Evolutionary conservation across 345 rosid species (phyloP), one percentile per base, ranked within the genome.

Genomic region (Carallia brachiata): DNA sequence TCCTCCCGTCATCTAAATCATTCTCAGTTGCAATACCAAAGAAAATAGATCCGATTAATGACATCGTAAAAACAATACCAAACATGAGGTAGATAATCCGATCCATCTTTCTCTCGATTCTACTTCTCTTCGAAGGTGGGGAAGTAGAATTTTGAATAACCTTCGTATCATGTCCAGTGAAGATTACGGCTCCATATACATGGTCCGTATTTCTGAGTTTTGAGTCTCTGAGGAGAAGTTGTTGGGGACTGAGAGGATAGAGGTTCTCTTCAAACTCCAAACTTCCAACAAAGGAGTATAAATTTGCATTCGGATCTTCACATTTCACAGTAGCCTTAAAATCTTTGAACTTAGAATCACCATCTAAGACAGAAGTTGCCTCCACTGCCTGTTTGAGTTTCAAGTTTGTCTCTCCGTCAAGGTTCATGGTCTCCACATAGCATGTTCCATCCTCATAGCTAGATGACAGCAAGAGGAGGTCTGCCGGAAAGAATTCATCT

Each of bases 391-490:
- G 94, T 71, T 88, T 91, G 9, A 89, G 78, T 78, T 93, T 93
- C 62, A 93, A 82, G 79, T 93, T 93, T 18, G 98, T 91, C 77
- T 93, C 98, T 13, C 98, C 98, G 59, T 93, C 98, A 19, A 93
- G 93, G 69, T 93, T 93, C 96, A 87, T 93, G 52, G 98, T 93
- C 85, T 91, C 98, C n/a, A 93, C 97, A 77, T 91, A 93, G 82
- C 97, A 91, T 66, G 84, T 71, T 61, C 88, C 92, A 70, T 91
- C 97, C 1, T 88, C 96, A 70, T 88, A 91, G 77, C 89, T 88
- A 15, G 98, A 91, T 0, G 94, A 85, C 23, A 93, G 89, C 79
- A 93, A 79, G 62, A 91, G 76, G 44, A 93, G 90, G 59, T 93
- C 98, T 1, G 94, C 89, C 0, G 98, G 98, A 67, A 93, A 91